phyloP scores from a whole-genome alignment of 2,329 filamentous ascomycete genomes.

The Calonectria henricotiae region DNA sequence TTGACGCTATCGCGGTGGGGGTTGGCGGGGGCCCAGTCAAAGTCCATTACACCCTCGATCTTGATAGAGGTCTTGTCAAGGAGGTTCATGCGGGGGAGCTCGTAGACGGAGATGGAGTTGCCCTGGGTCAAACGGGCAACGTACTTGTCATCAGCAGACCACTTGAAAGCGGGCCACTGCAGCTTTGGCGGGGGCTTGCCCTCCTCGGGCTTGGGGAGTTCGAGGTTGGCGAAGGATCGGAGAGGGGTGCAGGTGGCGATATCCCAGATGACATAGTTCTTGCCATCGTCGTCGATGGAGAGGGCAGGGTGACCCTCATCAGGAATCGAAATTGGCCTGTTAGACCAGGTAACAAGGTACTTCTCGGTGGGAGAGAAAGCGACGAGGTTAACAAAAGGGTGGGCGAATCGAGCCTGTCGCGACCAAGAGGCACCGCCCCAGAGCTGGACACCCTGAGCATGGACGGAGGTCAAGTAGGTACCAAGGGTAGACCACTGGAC shows the following conservation, averaged over 20 bases:
- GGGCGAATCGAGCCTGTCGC: slow-evolving; percentile 92
- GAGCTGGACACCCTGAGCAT: slow-evolving; percentile 95
- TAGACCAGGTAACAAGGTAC: slow-evolving; percentile 97
- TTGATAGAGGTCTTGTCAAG: slow-evolving; percentile 94
- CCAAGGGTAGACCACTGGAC: slow-evolving; percentile 98
- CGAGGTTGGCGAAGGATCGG: slow-evolving; percentile 93
- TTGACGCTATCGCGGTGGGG: slow-evolving; percentile 89
- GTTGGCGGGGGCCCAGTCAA: slow-evolving; percentile 94
- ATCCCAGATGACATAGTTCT: slow-evolving; percentile 99
- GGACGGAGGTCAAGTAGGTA: slow-evolving; percentile 94
- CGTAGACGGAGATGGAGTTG: slow-evolving; percentile 92
- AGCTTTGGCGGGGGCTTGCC: slow-evolving; percentile 86
- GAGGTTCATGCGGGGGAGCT: slow-evolving; percentile 89
- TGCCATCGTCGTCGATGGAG: slow-evolving; percentile 94
- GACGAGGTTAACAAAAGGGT: slow-evolving; percentile 95
- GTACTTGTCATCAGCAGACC: slow-evolving; percentile 98
- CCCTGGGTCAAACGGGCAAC: slow-evolving; percentile 92
- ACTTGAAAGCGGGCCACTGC: slow-evolving; percentile 99
- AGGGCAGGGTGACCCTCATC: slow-evolving; percentile 89
- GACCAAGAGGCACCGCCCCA: slow-evolving; percentile 95
- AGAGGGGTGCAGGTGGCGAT: slow-evolving; percentile 91
- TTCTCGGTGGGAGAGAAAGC: slow-evolving; percentile 96
- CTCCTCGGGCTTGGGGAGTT: slow-evolving; percentile 75
- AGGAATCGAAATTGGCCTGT: slow-evolving; percentile 91
- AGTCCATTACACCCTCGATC: slow-evolving; percentile 96